These are phyloP conservation scores for Fusarium nisikadoi DNA, from an alignment of 2,329 filamentous ascomycete genomes.

Conservation along the genomic window DNA sequence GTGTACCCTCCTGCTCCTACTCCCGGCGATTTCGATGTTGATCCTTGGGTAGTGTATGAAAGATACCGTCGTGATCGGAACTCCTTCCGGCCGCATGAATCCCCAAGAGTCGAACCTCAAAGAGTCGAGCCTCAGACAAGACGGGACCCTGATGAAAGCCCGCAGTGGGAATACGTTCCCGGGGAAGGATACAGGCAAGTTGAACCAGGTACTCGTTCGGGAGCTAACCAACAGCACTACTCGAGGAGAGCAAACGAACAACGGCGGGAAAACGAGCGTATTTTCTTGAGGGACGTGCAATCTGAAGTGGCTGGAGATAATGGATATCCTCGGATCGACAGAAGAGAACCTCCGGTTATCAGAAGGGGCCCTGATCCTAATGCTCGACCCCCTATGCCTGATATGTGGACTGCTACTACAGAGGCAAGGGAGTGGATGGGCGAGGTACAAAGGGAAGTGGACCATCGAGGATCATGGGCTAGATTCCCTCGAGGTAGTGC, in stretches of 20 bases:
- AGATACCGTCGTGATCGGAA: neutral
- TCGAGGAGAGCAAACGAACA: neutral
- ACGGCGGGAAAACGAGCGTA: neutral
- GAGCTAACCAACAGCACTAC: neutral
- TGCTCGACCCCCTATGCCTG: neutral
- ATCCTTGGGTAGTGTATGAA: neutral
- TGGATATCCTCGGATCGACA: neutral
- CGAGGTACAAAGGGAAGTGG: neutral
- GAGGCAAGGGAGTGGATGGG: neutral
- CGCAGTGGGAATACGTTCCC: neutral
- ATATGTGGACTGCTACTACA: neutral
- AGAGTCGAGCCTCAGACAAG: neutral
- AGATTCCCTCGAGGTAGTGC: neutral
- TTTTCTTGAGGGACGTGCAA: neutral
- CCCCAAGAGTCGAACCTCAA: neutral
- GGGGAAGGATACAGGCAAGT: neutral
- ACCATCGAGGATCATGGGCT: neutral
- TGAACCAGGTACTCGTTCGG: neutral
- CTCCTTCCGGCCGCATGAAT: fast-evolving
- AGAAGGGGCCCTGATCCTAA: neutral
- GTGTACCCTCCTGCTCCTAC: neutral
- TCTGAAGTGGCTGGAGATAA: neutral
- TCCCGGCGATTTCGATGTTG: neutral
- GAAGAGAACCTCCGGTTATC: neutral
- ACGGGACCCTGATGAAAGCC: neutral